Percentiles rank a stretch among this genome's conserved stretches.
Evolutionary conservation across 1,284 basidiomycete species (phyloP).

Genomic region (Microbotryum scabiosae): DNA sequence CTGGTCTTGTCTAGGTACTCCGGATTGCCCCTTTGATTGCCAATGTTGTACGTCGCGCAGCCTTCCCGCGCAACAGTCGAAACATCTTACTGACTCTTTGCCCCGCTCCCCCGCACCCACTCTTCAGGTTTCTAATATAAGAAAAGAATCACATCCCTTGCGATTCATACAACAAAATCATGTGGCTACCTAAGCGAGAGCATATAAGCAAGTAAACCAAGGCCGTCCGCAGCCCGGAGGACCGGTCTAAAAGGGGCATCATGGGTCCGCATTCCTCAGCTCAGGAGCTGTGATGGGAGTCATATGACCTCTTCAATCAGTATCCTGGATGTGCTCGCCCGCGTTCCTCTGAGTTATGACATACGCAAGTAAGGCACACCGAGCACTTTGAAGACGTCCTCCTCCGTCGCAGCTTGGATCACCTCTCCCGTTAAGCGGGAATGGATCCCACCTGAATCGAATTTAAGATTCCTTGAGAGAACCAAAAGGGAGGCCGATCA

Average conservation of each 20-base stretch:
- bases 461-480: constrained; percentile 58
- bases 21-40: constrained; percentile 34
- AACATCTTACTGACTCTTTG: no score
- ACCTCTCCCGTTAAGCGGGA: neutral
- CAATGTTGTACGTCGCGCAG: constrained; percentile 26
- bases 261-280: constrained; percentile 15
- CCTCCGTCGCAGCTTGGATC: constrained; percentile 8
- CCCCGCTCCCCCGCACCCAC: no score
- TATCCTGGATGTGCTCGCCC: constrained; percentile 52
- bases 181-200: no score
- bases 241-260: neutral
- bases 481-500: no score
- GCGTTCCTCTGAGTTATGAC: constrained; percentile 53
- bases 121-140: no score
- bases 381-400: constrained; percentile 27
- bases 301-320: neutral
- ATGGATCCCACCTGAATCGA: constrained; percentile 46
- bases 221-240: no score
- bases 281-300: constrained; percentile 2
- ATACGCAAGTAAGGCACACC: constrained; percentile 62
- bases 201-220: no score
- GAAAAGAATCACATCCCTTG: no score
- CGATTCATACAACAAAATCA: no score
- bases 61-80: no score
- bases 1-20: constrained; percentile 23